Base-by-base conservation (phyloP, 768 basidiomycete genomes). In the Agrocybe pediades region DNA sequence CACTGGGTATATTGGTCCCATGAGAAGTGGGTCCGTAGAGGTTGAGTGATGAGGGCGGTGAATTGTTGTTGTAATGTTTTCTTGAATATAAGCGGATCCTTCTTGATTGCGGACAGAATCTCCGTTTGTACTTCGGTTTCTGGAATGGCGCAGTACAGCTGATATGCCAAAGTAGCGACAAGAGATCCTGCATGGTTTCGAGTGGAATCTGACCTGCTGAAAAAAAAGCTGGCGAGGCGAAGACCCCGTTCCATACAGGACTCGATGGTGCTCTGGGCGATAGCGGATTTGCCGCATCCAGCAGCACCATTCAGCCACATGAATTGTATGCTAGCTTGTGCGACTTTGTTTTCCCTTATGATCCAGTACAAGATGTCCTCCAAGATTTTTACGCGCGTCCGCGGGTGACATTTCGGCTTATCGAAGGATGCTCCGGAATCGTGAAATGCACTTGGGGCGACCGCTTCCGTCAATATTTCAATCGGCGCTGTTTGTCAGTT, bases 161-260 rank as follows among this genome's bases (percentile, higher is more conserved):
- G 73, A 3, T 61, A 67, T 1, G 66, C 67, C 24, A 74, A 48
- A 0, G 73, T 71, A 1, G 72, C 55, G 7, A 73, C 47, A 4
- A 74, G 61, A 17, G 60, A 56, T 25, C 51, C 57, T 2, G 60
- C 62, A 11, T 59, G 59, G 1, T 61, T 63, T 9, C 69, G 58
- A 21, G 59, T 62, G 11, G 57, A 39, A 29, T 66, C 65, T 13
- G 62, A 58, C 17, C 65, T 56, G 0, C 67, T 71, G 60, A 74
- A 72, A 54, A 74, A 74, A 57, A 71, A 74, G 45, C 66, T 69
- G 0, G 68, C 71, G 8, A 15, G 46, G 3, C 3, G 13, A 36
- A 15, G 13, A 16, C 51, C 56, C 21, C 24, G 20, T 27, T 39
- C 53, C 49, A 39, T 58, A 20, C 65, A 59, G 2, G 9, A 16